A percentile compares a stretch with the other conserved stretches of the same genome.
phyloP scores from a whole-genome alignment of 305 asterid genomes.

The Coffea humblotiana region DNA sequence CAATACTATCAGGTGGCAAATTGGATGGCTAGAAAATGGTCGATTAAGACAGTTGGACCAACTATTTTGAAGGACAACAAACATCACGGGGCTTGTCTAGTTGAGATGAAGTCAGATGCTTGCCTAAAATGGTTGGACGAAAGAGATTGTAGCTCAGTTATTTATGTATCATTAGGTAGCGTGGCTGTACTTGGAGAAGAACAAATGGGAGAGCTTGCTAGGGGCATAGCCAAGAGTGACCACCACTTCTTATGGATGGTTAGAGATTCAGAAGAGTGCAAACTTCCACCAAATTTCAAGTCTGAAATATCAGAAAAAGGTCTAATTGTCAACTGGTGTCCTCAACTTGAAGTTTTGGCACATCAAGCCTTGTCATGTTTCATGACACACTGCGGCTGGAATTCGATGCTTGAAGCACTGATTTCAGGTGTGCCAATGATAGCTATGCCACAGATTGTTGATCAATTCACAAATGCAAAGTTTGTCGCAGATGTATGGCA shows the following conservation, averaged over 20 bases:
- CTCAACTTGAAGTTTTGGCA: not conserved
- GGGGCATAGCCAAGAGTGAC: not conserved
- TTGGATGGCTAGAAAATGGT: slow-evolving; percentile 18
- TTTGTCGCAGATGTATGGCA: not conserved
- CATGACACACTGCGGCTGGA: not conserved
- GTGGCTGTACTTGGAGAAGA: not conserved
- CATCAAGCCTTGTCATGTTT: not conserved
- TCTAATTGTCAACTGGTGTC: not conserved
- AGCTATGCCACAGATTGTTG: not conserved
- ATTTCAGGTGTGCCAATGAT: not conserved
- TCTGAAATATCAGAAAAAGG: not conserved
- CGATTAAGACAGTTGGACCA: slow-evolving; percentile 28
- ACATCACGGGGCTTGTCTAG: slow-evolving; percentile 14
- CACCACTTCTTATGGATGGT: not conserved
- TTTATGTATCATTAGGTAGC: not conserved
- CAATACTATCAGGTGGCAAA: slow-evolving; percentile 5
- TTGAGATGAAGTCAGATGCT: not conserved
- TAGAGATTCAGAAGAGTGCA: not conserved
- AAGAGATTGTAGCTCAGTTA: not conserved
- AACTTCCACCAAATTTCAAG: not conserved
- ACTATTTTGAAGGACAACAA: slow-evolving; percentile 18
- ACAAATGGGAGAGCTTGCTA: not conserved
- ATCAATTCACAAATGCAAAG: not conserved
- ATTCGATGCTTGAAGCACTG: not conserved
- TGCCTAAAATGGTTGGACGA: not conserved